phyloP scores from a whole-genome alignment of 179 eudicot genomes.

The Gypsophila paniculata region DNA sequence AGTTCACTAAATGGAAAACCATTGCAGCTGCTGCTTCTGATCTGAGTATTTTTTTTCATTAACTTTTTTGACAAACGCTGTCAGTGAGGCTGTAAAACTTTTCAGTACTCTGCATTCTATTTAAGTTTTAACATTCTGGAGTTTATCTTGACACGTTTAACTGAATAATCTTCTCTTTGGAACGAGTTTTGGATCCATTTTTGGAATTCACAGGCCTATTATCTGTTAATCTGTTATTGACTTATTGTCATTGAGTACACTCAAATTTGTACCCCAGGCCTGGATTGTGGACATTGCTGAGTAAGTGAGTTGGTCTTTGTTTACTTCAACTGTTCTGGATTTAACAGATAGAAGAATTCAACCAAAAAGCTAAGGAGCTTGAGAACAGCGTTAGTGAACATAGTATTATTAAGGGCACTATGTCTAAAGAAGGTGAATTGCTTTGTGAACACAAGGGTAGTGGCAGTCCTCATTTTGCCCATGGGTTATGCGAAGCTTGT shows the following conservation, averaged over 20 bases:
- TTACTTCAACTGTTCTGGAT: slow-evolving; percentile 7
- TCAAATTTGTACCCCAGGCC: background rate
- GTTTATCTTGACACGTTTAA: background rate
- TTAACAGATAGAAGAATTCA: slow-evolving; percentile 76
- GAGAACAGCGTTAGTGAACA: slow-evolving; percentile 30
- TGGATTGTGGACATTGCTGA: slow-evolving; percentile 14
- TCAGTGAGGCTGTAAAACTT: background rate
- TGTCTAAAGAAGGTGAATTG: slow-evolving; percentile 40
- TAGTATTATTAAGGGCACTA: slow-evolving; percentile 15
- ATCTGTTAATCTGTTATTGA: too few species aligned
- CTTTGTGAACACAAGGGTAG: slow-evolving; percentile 73
- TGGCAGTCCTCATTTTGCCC: slow-evolving; percentile 51
- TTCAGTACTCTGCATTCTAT: background rate
- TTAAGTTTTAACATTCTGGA: background rate
- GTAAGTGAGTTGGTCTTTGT: background rate
- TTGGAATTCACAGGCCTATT: background rate
- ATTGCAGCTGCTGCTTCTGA: background rate
- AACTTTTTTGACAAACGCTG: background rate
- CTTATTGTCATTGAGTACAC: slow-evolving; percentile 1
- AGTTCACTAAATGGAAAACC: background rate
- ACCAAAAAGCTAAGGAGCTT: slow-evolving; percentile 50
- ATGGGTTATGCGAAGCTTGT: slow-evolving; percentile 75
- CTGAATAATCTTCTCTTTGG: slow-evolving; percentile 5
- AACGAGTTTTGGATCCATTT: background rate
- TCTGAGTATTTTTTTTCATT: slow-evolving; percentile 6